phyloP scores from a whole-genome alignment of 2,329 filamentous ascomycete species.

The Penicillium nordicum region DNA sequence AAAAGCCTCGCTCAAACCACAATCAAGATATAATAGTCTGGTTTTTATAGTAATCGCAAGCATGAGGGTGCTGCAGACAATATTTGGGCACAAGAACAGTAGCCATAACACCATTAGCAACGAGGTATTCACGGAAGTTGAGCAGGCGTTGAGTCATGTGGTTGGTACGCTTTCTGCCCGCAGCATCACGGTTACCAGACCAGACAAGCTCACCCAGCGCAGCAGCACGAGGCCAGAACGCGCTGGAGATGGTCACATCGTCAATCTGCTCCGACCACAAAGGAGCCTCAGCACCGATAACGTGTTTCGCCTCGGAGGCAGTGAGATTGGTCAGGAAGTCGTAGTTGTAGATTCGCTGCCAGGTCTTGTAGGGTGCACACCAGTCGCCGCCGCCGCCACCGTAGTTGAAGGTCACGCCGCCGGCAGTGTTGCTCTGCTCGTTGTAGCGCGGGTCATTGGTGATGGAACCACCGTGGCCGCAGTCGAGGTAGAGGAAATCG shows the following conservation, averaged over 20 bases:
- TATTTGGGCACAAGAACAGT: constrained; percentile 55
- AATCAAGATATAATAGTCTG: constrained; percentile 41
- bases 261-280: constrained; percentile 57
- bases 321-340: constrained; percentile 54
- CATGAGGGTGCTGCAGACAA: constrained; percentile 56
- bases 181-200: constrained; percentile 52
- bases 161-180: constrained; percentile 52
- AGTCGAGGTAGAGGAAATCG: constrained; percentile 58
- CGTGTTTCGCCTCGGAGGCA: constrained; percentile 45
- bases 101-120: constrained; percentile 53
- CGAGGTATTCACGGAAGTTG: constrained; percentile 59
- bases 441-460: constrained; percentile 57
- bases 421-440: constrained; percentile 51
- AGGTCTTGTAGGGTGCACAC: constrained; percentile 59
- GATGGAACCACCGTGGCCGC: constrained; percentile 53
- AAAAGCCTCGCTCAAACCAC: neutral
- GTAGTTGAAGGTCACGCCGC: constrained; percentile 53
- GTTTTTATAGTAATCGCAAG: constrained; percentile 54
- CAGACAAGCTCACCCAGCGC: constrained; percentile 55
- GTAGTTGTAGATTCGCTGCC: constrained; percentile 59
- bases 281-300: constrained; percentile 52
- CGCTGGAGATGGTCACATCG: constrained; percentile 49
- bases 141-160: constrained; percentile 54
- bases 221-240: constrained; percentile 57
- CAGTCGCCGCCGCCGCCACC: constrained; percentile 54